These are phyloP conservation scores for Hyphodiscus sp. DNA, from an alignment of 2,329 filamentous ascomycete genomes.

Conservation along the genomic window DNA sequence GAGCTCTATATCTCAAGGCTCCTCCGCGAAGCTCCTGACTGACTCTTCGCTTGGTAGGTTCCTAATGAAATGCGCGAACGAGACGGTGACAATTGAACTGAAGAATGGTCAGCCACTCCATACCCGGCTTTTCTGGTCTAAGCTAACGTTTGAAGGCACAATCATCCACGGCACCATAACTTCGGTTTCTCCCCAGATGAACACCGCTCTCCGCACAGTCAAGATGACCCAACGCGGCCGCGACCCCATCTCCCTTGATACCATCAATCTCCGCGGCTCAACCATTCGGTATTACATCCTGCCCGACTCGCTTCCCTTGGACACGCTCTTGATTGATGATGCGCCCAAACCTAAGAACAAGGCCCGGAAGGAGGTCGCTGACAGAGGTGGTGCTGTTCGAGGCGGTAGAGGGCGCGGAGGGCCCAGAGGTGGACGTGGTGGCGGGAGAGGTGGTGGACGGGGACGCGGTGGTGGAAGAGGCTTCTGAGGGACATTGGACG, in stretches of 20 bases:
- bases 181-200: slow-evolving; percentile 97
- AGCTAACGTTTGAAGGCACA: slow-evolving; percentile 55
- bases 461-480: slow-evolving; percentile 42
- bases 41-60: slow-evolving; percentile 55
- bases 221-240: slow-evolving; percentile 93
- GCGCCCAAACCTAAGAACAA: slow-evolving; percentile 99
- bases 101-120: slow-evolving; percentile 71
- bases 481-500: slow-evolving; percentile 23
- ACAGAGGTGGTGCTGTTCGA: slow-evolving; percentile 38
- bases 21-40: slow-evolving; percentile 31
- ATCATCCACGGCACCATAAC: slow-evolving; percentile 96
- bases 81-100: slow-evolving; percentile 96
- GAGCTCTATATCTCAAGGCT: slow-evolving; percentile 40
- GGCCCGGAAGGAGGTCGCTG: slow-evolving; percentile 80
- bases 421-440: slow-evolving; percentile 34
- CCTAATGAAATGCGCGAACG: slow-evolving; percentile 98
- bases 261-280: slow-evolving; percentile 93
- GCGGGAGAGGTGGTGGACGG: slow-evolving; percentile 45
- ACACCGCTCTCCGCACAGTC: slow-evolving; percentile 88
- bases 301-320: slow-evolving; percentile 88
- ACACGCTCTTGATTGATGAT: slow-evolving; percentile 94
- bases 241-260: slow-evolving; percentile 81
- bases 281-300: slow-evolving; percentile 97
- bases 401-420: slow-evolving; percentile 40
- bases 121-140: not conserved